Evolutionary conservation across 495 filamentous ascomycete species (phyloP).

Genomic region (Neurospora discreta): DNA sequence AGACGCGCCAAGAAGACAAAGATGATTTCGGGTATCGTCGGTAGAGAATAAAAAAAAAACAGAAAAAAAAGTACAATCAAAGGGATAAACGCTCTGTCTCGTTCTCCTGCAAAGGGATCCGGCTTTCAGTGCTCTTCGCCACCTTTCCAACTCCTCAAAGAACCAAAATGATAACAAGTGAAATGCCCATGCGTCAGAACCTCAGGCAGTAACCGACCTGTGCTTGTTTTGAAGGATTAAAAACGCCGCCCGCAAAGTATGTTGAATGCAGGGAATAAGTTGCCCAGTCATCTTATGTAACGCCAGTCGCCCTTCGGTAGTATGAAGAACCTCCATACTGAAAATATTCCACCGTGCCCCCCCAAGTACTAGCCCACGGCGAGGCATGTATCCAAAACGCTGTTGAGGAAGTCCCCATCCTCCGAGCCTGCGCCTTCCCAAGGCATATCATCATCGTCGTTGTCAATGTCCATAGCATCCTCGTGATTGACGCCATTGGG

Average conservation of each 20-base stretch:
- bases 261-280: not conserved
- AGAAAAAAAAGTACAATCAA: not conserved
- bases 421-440: conserved; percentile 62
- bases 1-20: not conserved
- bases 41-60: not conserved
- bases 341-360: not conserved
- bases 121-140: not conserved
- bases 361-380: conserved; percentile 14
- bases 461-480: conserved; percentile 57
- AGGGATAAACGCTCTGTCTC: not conserved
- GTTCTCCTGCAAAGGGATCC: not conserved
- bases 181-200: not conserved
- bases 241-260: not conserved
- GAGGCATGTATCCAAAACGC: conserved; percentile 52
- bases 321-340: not conserved
- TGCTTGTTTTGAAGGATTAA: not conserved
- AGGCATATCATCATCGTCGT: conserved; percentile 48
- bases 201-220: not conserved
- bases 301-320: not conserved
- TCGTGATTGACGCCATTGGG: conserved; percentile 27
- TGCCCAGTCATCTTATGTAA: not conserved
- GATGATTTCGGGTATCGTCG: not conserved
- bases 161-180: not conserved
- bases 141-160: not conserved
- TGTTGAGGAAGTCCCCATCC: conserved; percentile 54